Base-by-base conservation (phyloP, 352 stramenopile species). In the Globisporangium cylindrosporum region DNA sequence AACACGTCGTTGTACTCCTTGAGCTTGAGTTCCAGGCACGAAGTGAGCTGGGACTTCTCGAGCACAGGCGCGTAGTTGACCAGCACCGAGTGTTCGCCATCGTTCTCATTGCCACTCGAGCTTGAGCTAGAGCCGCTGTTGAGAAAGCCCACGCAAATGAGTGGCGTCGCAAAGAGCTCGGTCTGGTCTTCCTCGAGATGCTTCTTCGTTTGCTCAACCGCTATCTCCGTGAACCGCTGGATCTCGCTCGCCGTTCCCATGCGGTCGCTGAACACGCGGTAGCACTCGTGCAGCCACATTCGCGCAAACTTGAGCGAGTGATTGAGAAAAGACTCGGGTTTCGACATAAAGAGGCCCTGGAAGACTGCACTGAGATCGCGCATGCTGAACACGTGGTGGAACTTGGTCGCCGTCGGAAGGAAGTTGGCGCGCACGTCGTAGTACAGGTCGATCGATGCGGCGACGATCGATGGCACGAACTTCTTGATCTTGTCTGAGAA, bases 381-480 rank as follows among this genome's bases (percentile, higher is more conserved):
- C 70, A 98, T 86, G 68, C 89, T 98, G 74, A 98, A 98, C 2
- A 96, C 80, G 62, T 98, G 97, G 69, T 98, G 91, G 48, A 96
- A 97, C 62, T 98, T 98, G 3, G 88, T 83, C n/a, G 92, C 90
- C 0, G 85, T 97, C 0, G 91, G 89, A 1, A 98, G 62, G 68
- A 98, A 98, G 20, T 86, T 89, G 4, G 73, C 38, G 2, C 76
- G 73, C 6, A 97, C 85, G 12, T 90, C 82, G 1, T 73, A 69
- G 58, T 96, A 94, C 43, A 98, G 61, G 49, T 94, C 89, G 10
- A 98, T 81, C 0, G 91, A 92, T 0, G 91, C 93, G 1, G 88
- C 79, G 2, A 97, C 73, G 22, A 98, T 65, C 7, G 78, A 69
- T 25, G 80, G 48, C 0, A 66, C 84, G 8, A 93, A 73, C 20